A percentile compares a stretch with the other conserved stretches of the same genome.
Evolutionary conservation across 208 protist species (phyloP).

Genomic region (Naegleria lovaniensis): DNA sequence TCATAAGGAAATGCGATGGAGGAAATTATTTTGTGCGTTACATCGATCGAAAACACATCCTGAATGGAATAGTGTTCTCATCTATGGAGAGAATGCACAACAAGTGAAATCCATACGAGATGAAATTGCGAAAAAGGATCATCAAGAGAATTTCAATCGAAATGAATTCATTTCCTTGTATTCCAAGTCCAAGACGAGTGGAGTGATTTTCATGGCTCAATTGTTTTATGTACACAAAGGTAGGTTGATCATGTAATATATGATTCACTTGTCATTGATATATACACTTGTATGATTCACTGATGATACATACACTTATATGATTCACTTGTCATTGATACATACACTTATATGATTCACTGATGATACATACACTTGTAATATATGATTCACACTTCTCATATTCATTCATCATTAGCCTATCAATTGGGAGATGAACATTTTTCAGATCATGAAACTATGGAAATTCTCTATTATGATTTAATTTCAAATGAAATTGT

Average conservation of each 20-base stretch:
- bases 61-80: neutral
- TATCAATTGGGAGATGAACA: neutral
- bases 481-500: neutral
- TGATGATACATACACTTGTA: too few species aligned
- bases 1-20: neutral
- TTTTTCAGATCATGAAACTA: neutral
- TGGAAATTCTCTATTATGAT: neutral
- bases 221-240: neutral
- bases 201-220: neutral
- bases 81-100: neutral
- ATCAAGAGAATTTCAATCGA: neutral
- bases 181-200: neutral
- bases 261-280: too few species aligned
- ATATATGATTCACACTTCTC: too few species aligned
- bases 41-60: neutral
- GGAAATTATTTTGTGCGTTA: neutral
- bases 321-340: too few species aligned
- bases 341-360: too few species aligned
- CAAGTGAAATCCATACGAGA: neutral
- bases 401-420: too few species aligned
- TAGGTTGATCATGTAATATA: too few species aligned
- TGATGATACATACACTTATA: too few species aligned
- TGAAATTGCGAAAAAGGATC: neutral
- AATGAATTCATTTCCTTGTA: neutral
- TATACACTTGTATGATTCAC: too few species aligned